Percentiles rank a stretch among this genome's conserved stretches.
These are phyloP conservation scores for Oidiodendron maius DNA, from an alignment of 495 filamentous ascomycete genomes.

Conservation along the genomic window DNA sequence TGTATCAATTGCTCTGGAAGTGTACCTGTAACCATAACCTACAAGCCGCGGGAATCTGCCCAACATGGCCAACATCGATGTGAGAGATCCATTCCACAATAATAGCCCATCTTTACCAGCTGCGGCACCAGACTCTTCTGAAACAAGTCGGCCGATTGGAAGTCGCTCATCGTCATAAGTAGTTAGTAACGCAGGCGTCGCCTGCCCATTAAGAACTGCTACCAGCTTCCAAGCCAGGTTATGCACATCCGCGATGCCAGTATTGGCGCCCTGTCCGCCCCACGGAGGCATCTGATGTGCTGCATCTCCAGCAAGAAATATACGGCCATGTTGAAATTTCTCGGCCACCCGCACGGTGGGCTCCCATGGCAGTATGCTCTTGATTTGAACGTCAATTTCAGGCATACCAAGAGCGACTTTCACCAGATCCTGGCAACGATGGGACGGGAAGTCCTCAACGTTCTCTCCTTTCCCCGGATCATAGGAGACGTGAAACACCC, in stretches of 20 bases:
- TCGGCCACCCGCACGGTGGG: constrained; percentile 38
- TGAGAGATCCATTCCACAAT: not conserved
- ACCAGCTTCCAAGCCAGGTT: constrained; percentile 46
- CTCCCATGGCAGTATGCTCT: constrained; percentile 33
- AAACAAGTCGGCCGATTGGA: constrained; percentile 33
- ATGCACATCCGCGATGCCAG: constrained; percentile 42
- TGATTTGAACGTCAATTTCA: constrained; percentile 32
- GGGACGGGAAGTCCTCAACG: constrained; percentile 17
- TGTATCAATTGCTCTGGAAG: constrained; percentile 3
- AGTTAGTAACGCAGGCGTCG: constrained; percentile 20
- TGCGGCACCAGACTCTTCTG: constrained; percentile 17
- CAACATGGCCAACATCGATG: not conserved
- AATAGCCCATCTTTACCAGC: constrained; percentile 19
- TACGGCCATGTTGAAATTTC: constrained; percentile 32
- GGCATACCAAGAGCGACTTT: constrained; percentile 25
- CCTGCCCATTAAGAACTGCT: constrained; percentile 30
- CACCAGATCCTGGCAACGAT: constrained; percentile 29
- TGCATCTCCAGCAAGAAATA: constrained; percentile 43
- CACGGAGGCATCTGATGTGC: constrained; percentile 42
- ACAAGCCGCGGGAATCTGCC: constrained; percentile 31
- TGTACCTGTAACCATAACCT: constrained; percentile 31
- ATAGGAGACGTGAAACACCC: constrained; percentile 39
- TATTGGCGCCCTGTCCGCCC: constrained; percentile 42
- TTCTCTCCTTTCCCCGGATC: constrained; percentile 25
- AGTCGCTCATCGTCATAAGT: constrained; percentile 34